phyloP scores from a whole-genome alignment of 164 flowering plant species.

The Chimonanthus salicifolius region DNA sequence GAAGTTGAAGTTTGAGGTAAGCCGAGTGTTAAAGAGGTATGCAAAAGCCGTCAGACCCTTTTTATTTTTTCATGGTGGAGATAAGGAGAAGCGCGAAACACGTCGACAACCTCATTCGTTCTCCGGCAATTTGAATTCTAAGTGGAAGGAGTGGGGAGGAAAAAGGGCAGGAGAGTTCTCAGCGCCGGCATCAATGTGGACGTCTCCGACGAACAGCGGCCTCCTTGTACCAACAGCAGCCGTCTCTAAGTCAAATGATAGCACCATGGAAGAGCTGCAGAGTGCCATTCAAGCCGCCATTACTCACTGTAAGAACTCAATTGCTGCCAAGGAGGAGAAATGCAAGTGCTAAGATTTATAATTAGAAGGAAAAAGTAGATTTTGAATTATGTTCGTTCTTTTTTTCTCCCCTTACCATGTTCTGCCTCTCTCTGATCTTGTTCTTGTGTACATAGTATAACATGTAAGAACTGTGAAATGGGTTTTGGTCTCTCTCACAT shows the following conservation, averaged over 20 bases:
- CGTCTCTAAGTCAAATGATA: slow-evolving; percentile 38
- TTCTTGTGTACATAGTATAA: neutral
- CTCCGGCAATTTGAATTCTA: slow-evolving; percentile 33
- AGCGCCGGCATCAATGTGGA: slow-evolving; percentile 77
- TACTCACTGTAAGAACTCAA: slow-evolving; percentile 94
- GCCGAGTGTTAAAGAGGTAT: slow-evolving; percentile 49
- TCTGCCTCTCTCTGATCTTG: neutral
- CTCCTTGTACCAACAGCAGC: slow-evolving; percentile 33
- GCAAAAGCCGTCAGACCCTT: slow-evolving; percentile 51
- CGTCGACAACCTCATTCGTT: slow-evolving; percentile 44
- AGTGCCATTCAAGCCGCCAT: slow-evolving; percentile 96
- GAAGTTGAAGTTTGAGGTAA: slow-evolving; percentile 41
- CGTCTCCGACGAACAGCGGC: slow-evolving; percentile 80
- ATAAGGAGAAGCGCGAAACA: slow-evolving; percentile 22
- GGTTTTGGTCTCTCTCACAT: neutral
- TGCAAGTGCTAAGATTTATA: slow-evolving; percentile 7
- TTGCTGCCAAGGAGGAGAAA: slow-evolving; percentile 33
- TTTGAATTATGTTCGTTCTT: neutral
- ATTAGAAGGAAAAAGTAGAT: neutral
- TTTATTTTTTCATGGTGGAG: slow-evolving; percentile 42
- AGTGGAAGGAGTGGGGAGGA: slow-evolving; percentile 25
- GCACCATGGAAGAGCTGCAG: slow-evolving; percentile 93
- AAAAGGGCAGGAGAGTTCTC: slow-evolving; percentile 45
- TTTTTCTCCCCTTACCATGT: neutral
- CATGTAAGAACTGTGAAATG: neutral